Conservation (phyloP, 2,329 filamentous ascomycete species). For the Thielaviopsis punctulata region DNA sequence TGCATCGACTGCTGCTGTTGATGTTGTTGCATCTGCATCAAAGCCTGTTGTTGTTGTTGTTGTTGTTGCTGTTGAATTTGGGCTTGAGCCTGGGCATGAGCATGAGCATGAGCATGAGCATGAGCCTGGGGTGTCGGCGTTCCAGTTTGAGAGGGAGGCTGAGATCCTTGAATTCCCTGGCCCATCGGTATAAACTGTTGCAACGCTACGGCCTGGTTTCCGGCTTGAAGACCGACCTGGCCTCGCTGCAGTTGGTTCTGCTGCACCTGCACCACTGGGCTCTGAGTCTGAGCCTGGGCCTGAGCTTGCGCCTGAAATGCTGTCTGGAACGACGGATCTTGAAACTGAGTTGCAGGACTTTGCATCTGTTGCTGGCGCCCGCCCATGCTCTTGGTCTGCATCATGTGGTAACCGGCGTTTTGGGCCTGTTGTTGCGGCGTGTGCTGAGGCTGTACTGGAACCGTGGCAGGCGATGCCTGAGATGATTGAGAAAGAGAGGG, state of each 20-base stretch:
- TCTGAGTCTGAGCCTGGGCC: too few species aligned
- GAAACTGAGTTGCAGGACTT: not conserved
- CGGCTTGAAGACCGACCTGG: not conserved
- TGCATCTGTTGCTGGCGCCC: not conserved
- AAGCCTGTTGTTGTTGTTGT: too few species aligned
- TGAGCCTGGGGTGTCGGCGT: not conserved
- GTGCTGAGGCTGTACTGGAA: not conserved
- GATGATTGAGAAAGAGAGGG: constrained; percentile 4
- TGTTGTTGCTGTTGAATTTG: constrained; percentile 10
- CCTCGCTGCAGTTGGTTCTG: not conserved
- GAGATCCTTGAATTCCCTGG: not conserved
- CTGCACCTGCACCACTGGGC: too few species aligned
- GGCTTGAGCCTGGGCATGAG: not conserved
- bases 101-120: not conserved
- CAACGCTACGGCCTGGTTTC: not conserved
- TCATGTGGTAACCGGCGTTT: not conserved
- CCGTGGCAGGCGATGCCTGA: constrained; percentile 3
- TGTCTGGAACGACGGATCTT: not conserved
- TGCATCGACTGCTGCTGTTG: constrained; percentile 12
- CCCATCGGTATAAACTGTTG: not conserved
- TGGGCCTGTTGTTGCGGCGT: not conserved
- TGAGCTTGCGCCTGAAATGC: not conserved
- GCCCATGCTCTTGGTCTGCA: not conserved
- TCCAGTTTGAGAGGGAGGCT: not conserved
- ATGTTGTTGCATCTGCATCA: constrained; percentile 13